Conservation (phyloP, 2,329 filamentous ascomycete species). For the Cordyceps tenuipes region DNA sequence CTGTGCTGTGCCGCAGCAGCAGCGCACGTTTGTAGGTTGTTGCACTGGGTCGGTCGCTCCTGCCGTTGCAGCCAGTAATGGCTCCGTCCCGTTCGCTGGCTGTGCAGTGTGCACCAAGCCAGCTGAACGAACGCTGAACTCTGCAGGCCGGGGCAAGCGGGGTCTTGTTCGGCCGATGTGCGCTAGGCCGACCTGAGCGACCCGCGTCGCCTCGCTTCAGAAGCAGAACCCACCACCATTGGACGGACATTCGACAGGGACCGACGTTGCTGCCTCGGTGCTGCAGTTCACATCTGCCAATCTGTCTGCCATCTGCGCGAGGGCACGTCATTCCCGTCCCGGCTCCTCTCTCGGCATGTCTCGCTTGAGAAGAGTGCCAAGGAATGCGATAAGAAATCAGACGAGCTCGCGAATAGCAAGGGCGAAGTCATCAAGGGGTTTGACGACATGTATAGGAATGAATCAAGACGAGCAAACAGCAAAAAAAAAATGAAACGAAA, state of each 20-base stretch:
- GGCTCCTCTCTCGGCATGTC: background rate
- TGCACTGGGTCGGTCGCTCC: too few species aligned
- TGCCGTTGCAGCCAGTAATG: too few species aligned
- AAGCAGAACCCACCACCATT: background rate
- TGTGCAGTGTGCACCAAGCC: constrained; percentile 43
- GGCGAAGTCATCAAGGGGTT: too few species aligned
- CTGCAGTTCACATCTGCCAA: background rate
- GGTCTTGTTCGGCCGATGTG: constrained; percentile 2
- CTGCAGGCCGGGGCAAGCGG: constrained; percentile 35
- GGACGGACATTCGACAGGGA: background rate
- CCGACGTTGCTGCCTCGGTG: constrained; percentile 3
- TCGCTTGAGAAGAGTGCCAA: background rate
- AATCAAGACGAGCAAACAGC: constrained; percentile 22
- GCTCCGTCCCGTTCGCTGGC: constrained; percentile 2
- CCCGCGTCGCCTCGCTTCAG: background rate
- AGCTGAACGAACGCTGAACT: constrained; percentile 35
- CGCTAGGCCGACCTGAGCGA: background rate
- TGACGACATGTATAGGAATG: constrained; percentile 18
- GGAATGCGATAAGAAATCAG: constrained; percentile 24
- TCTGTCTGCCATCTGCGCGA: background rate
- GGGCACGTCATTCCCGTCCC: background rate
- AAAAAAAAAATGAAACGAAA: constrained; percentile 17
- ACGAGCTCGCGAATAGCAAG: background rate
- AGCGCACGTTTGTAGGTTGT: background rate
- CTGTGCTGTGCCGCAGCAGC: background rate